Evolutionary conservation across 1,284 basidiomycete genomes (phyloP), one percentile per base, ranked within the genome.

Genomic region (Neonothopanus nambi): DNA sequence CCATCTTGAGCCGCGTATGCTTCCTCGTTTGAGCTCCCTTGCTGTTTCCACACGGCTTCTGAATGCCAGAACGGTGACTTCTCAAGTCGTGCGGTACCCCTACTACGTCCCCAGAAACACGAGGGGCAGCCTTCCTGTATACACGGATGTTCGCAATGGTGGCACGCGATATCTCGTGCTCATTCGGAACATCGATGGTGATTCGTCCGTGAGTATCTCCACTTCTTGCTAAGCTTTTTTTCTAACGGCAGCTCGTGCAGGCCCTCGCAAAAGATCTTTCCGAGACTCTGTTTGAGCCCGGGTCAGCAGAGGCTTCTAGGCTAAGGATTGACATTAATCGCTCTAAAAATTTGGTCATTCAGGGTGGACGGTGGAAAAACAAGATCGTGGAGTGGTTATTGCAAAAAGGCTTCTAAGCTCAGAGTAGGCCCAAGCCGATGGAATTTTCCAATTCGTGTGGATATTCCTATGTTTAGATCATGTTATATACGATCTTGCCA

Each of bases 71-170:
- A 2, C 8, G 9, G 20, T 48, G 23, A 39, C 47, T 48, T 48
- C 47, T 48, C 47, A n/a, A 24, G 57, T 58, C 26, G 41, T 37
- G 17, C 59, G 56, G 54, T 67, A 70, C 47, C 69, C 79, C 37
- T 90, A 88, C 68, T 80, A 78, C 55, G 73, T 90, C 48, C 76
- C 78, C 26, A 79, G 87, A 57, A 90, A 86, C 67, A 67, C 78
- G 38, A 74, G 74, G 50, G 85, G 85, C 35, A 78, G 79, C 46
- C 75, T 90, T 24, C 87, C 87, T 46, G 84, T 90, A 20, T 89
- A 88, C 67, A 80, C 84, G 37, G 85, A 89, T 66, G 67, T 87
- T 50, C 82, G 84, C 59, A 87, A 85, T 65, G 79, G 70, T 28
- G 78, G 83, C 55, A 78, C 82, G 5, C 78, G 79, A 54, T 73